A percentile compares a stretch with the other conserved stretches of the same genome.
phyloP scores from a whole-genome alignment of 2,329 filamentous ascomycete genomes.

The Colletotrichum orbiculare region DNA sequence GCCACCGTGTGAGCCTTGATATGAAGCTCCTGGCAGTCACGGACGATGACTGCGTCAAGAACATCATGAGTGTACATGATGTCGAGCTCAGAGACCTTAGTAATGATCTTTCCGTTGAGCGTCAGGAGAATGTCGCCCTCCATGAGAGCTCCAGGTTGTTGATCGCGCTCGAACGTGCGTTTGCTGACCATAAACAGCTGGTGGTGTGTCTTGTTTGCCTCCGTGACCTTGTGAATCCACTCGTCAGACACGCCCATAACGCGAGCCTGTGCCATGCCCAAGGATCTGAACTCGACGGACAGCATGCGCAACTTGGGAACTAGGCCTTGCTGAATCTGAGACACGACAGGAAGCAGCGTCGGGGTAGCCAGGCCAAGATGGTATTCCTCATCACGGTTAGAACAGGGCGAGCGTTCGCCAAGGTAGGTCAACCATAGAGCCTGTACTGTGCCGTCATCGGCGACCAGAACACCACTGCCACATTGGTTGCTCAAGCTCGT shows the following conservation, averaged over 20 bases:
- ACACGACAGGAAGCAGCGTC: constrained; percentile 87
- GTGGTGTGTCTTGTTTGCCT: constrained; percentile 90
- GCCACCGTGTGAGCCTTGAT: constrained; percentile 86
- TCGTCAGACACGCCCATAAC: constrained; percentile 97
- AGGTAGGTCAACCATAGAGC: constrained; percentile 97
- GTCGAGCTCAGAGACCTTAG: constrained; percentile 90
- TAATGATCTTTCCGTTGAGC: constrained; percentile 91
- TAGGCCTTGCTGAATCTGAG: constrained; percentile 83
- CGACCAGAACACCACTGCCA: constrained; percentile 91
- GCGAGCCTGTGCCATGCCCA: constrained; percentile 95
- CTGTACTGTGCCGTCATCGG: constrained; percentile 91
- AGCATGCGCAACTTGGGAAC: constrained; percentile 88
- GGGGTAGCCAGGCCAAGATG: constrained; percentile 92
- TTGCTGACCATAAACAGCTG: constrained; percentile 99
- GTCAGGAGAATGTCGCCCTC: constrained; percentile 95
- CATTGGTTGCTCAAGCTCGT: constrained; percentile 92
- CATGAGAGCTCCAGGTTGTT: constrained; percentile 68
- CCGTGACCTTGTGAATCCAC: constrained; percentile 92
- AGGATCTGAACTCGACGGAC: constrained; percentile 92
- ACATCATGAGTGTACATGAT: constrained; percentile 92
- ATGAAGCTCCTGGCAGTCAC: constrained; percentile 81
- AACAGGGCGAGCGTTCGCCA: constrained; percentile 83
- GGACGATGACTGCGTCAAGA: constrained; percentile 87
- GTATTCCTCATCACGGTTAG: constrained; percentile 93
- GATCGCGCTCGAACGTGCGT: constrained; percentile 73